Evolutionary conservation across 2,329 filamentous ascomycete genomes (phyloP), one percentile per base, ranked within the genome.

Genomic region (Aspergillus tanneri): DNA sequence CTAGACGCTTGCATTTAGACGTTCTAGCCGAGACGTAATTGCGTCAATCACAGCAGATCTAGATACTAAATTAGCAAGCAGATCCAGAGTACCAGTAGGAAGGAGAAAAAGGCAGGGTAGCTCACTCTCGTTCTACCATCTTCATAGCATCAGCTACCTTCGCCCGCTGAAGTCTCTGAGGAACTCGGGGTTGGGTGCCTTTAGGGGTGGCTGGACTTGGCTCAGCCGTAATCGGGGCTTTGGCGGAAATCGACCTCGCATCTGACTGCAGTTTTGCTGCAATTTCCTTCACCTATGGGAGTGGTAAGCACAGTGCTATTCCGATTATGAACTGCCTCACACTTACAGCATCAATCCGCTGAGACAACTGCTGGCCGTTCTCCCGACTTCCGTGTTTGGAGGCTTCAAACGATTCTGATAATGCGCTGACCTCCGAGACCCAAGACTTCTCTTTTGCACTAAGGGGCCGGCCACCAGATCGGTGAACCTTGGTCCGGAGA

Each of bases 71-170:
- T 38, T 36, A 8, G 46, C 63, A 46, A 57, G 46, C 14, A 22
- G 34, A 12, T 22, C 23, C 11, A 21, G 21, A 24, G 19, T 23
- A 19, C 37, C 18, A 35, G 38, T 16, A 43, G 24, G n/a, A n/a
- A 23, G 21, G 9, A 19, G 25, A 22, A 18, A 39, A 5, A 27
- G 44, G 22, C 35, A 18, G n/a, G n/a, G n/a, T n/a, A n/a, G 65
- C 70, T 52, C 48, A 73, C 71, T 77, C 75, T 67, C 74, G 64
- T 49, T 77, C 75, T 38, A 78, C 72, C 72, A 77, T 72, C 32
- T 62, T 67, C 72, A 76, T 76, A 5, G 75, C 75, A 58, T 77
- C 72, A 2, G 66, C 64, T 39, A 77, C 63, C 60, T 70, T 74
- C 27, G 72, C 71, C 28, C 70, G 70, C 50, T 77, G 74, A 21